phyloP scores from a whole-genome alignment of 2,329 filamentous ascomycete genomes.

The Talaromyces sp. region DNA sequence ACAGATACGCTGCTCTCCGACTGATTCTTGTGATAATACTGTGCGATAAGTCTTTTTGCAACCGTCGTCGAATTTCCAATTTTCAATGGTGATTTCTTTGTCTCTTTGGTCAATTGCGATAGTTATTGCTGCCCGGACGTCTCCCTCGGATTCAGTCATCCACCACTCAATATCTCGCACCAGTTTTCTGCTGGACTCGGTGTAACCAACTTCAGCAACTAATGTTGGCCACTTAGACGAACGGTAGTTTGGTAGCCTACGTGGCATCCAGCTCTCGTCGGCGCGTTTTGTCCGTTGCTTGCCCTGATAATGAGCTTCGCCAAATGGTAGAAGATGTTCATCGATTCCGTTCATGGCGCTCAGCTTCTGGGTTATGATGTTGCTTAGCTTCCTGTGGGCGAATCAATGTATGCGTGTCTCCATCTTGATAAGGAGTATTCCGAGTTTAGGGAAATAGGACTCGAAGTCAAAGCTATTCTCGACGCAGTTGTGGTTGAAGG shows the following conservation, averaged over 20 bases:
- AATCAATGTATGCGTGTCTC: no score
- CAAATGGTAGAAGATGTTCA: background rate
- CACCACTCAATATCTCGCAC: constrained; percentile 1
- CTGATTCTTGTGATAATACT: no score
- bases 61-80: no score
- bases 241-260: background rate
- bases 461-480: no score
- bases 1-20: no score
- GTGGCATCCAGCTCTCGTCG: background rate
- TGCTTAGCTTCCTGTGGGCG: no score
- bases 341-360: no score
- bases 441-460: no score
- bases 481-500: background rate
- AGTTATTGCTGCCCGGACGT: background rate
- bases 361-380: no score
- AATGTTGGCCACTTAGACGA: background rate
- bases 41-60: no score
- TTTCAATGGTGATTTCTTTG: background rate
- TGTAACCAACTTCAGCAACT: background rate
- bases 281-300: background rate
- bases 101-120: background rate
- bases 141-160: background rate
- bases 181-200: background rate
- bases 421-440: no score
- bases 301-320: background rate